Conservation (phyloP, 108 stramenopile genomes). For the Epithemia pelagica region DNA sequence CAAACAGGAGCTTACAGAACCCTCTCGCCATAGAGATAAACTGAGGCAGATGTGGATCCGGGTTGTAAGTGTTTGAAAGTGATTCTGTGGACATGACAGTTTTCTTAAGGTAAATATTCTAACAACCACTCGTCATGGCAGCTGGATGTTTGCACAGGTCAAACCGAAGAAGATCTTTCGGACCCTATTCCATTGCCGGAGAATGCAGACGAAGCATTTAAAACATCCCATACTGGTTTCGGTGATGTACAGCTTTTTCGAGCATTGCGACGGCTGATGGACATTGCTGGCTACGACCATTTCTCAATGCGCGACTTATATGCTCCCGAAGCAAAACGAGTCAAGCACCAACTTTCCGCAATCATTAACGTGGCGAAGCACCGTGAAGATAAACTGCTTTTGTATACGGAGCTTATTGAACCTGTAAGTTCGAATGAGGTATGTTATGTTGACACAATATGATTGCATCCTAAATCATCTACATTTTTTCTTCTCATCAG, state of each 20-base stretch:
- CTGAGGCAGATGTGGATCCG: conserved; percentile 67
- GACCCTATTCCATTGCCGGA: conserved; percentile 31
- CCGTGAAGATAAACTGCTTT: conserved; percentile 76
- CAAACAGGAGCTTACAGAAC: conserved; percentile 72
- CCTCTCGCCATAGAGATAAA: conserved; percentile 70
- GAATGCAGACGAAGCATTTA: conserved; percentile 39
- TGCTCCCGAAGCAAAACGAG: conserved; percentile 56
- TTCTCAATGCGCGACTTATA: conserved; percentile 87
- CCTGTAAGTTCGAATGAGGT: conserved; percentile 18
- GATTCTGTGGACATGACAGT: conserved; percentile 8
- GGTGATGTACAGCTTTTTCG: conserved; percentile 79
- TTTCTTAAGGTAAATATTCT: conserved; percentile 14
- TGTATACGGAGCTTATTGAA: conserved; percentile 63
- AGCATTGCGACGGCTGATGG: conserved; percentile 72
- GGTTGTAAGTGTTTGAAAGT: conserved; percentile 29
- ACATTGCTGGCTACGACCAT: conserved; percentile 75
- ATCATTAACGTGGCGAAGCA: conserved; percentile 93
- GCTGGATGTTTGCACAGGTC: conserved; percentile 56
- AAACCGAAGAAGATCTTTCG: conserved; percentile 36
- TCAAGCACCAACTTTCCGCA: conserved; percentile 85
- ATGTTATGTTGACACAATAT: not conserved
- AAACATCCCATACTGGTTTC: conserved; percentile 48
- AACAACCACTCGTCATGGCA: not conserved
- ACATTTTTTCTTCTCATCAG: not conserved
- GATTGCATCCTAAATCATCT: not conserved